These are phyloP conservation scores for Aureobasidium sp. DNA, from an alignment of 2,329 filamentous ascomycete species.

Conservation along the genomic window DNA sequence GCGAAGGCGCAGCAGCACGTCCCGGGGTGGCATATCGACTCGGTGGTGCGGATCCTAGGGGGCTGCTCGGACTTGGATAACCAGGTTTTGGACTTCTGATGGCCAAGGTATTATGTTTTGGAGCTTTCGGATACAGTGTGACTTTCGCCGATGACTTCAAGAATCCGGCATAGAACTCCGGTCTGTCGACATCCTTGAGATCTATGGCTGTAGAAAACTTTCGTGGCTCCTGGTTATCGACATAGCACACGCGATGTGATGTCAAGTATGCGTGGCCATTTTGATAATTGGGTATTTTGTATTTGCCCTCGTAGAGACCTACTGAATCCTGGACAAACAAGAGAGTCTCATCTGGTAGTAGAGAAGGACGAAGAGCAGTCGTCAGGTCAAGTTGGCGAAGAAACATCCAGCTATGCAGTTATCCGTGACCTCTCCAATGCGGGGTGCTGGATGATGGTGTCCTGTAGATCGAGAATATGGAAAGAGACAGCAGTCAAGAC, in stretches of 20 bases:
- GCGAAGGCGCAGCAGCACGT: conserved; percentile 37
- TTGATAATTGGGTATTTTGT: conserved; percentile 88
- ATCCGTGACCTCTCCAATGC: neutral
- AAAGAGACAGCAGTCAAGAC: too few relatives aligned
- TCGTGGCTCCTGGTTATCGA: conserved; percentile 78
- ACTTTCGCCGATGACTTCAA: conserved; percentile 93
- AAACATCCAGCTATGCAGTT: conserved; percentile 68
- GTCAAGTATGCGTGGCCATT: conserved; percentile 96
- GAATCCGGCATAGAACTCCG: conserved; percentile 88
- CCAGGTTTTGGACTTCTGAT: conserved; percentile 43
- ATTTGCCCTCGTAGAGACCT: conserved; percentile 95
- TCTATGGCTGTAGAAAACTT: conserved; percentile 78
- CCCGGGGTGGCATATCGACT: conserved; percentile 31
- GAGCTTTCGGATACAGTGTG: conserved; percentile 74
- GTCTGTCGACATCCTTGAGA: conserved; percentile 81
- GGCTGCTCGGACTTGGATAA: conserved; percentile 39
- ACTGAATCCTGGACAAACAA: conserved; percentile 97
- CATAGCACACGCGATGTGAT: conserved; percentile 90
- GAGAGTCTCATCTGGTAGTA: conserved; percentile 87
- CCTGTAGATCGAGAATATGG: too few relatives aligned
- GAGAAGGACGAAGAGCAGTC: conserved; percentile 84
- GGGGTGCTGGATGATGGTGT: too few relatives aligned
- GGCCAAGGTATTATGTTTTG: conserved; percentile 55
- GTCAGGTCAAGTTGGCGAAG: conserved; percentile 92
- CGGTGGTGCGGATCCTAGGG: conserved; percentile 39